Percentiles rank a stretch among this genome's conserved stretches.
Conservation (phyloP, 768 basidiomycete species). For the Dentipellis fragilis region DNA sequence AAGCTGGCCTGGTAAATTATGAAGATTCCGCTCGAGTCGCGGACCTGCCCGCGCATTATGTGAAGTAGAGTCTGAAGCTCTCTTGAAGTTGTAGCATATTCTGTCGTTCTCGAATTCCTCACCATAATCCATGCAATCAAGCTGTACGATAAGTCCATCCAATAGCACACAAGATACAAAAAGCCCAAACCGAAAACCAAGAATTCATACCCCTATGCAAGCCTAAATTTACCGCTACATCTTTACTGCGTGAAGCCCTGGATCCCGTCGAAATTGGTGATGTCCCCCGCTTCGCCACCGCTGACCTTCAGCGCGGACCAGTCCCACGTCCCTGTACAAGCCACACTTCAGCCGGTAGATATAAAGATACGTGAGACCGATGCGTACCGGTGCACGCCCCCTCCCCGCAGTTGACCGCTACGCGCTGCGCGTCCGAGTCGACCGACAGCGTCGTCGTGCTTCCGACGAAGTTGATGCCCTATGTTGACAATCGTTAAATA, state of each 20-base stretch:
- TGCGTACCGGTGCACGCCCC: constrained; percentile 38
- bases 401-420: constrained; percentile 47
- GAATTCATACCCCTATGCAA: not conserved
- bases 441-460: constrained; percentile 28
- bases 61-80: too few relatives aligned
- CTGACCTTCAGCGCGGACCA: constrained; percentile 35
- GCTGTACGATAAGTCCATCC: too few relatives aligned
- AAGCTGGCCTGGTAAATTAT: not conserved
- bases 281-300: constrained; percentile 33
- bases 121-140: not conserved
- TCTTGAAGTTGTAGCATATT: not conserved
- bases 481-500: not conserved
- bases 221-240: not conserved
- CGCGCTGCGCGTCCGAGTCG: constrained; percentile 28
- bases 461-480: constrained; percentile 41
- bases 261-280: constrained; percentile 4
- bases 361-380: not conserved
- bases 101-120: not conserved
- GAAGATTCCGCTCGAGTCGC: too few relatives aligned
- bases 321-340: constrained; percentile 34
- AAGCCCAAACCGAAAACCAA: too few relatives aligned
- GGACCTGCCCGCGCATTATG: too few relatives aligned
- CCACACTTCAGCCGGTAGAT: too few relatives aligned
- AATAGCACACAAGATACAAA: too few relatives aligned
- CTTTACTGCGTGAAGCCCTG: not conserved